These are phyloP conservation scores for Aethionema arabicum DNA, from an alignment of 345 rosid genomes.

Conservation along the genomic window DNA sequence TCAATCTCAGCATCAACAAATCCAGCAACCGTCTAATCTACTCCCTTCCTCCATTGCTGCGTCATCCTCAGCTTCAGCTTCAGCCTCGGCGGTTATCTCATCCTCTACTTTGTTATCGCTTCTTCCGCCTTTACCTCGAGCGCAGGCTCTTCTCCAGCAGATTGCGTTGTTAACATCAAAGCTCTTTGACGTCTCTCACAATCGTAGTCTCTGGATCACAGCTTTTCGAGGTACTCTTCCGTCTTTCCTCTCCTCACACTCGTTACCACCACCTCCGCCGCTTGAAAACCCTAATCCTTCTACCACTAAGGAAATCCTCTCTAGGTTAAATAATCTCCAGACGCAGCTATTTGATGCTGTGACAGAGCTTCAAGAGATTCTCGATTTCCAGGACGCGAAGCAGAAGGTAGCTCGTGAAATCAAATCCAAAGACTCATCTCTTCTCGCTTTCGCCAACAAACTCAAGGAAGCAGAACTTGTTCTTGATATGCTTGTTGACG, in stretches of 20 bases:
- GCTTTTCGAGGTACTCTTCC: conserved; percentile 80
- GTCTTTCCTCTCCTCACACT: conserved; percentile 61
- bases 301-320: conserved; percentile 59
- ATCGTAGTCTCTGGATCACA: conserved; percentile 70
- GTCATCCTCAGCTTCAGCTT: conserved; percentile 17
- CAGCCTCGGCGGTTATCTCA: conserved; percentile 41
- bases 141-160: conserved; percentile 80
- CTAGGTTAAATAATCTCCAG: conserved; percentile 71
- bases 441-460: conserved; percentile 71
- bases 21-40: conserved; percentile 37
- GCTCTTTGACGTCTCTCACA: conserved; percentile 77
- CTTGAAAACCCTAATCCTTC: conserved; percentile 59
- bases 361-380: conserved; percentile 85
- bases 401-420: conserved; percentile 64
- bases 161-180: conserved; percentile 72
- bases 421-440: conserved; percentile 51
- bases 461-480: conserved; percentile 75
- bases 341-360: conserved; percentile 91
- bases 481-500: conserved; percentile 83
- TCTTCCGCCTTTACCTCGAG: conserved; percentile 88
- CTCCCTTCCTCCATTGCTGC: conserved; percentile 30
- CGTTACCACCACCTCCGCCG: conserved; percentile 48
- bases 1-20: conserved; percentile 37
- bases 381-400: conserved; percentile 85
- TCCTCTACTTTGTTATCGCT: conserved; percentile 73